Evolutionary conservation across 768 basidiomycete species (phyloP).

Genomic region (Pisolithus tinctorius): DNA sequence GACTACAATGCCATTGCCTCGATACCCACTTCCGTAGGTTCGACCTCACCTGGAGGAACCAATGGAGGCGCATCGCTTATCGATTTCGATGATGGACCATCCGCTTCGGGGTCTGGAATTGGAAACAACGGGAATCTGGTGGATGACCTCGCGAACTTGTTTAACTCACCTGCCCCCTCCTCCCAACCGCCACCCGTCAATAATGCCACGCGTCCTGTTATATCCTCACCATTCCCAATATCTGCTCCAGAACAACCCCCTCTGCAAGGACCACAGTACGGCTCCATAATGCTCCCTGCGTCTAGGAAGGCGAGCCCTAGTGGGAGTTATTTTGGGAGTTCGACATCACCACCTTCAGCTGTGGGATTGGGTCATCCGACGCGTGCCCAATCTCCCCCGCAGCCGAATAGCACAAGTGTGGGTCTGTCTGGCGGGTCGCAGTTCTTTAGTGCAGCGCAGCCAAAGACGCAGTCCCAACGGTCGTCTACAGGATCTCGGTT

Average conservation of each 20-base stretch:
- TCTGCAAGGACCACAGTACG: constrained; percentile 20
- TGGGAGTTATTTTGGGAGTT: constrained; percentile 7
- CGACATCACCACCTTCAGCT: not conserved
- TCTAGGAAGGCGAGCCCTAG: constrained; percentile 11
- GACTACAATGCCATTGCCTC: constrained; percentile 73
- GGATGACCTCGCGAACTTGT: constrained; percentile 62
- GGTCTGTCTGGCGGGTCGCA: constrained; percentile 1
- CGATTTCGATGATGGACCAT: constrained; percentile 60
- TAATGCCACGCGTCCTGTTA: constrained; percentile 21
- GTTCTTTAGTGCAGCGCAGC: constrained; percentile 11
- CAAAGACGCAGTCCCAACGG: constrained; percentile 11
- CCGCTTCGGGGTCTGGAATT: constrained; percentile 8
- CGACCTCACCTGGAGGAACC: constrained; percentile 20
- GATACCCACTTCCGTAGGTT: constrained; percentile 54
- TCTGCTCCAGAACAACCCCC: constrained; percentile 8
- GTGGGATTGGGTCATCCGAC: constrained; percentile 2
- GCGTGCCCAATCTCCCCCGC: constrained; percentile 2
- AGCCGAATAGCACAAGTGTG: not conserved
- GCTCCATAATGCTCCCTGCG: constrained; percentile 37
- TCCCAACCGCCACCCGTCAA: constrained; percentile 17
- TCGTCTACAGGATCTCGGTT: not conserved
- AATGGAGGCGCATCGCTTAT: constrained; percentile 50
- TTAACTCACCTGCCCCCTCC: constrained; percentile 25
- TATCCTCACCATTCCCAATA: constrained; percentile 12
- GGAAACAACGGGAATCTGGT: constrained; percentile 20